A percentile compares a stretch with the other conserved stretches of the same genome.
These are phyloP conservation scores for Darksidea phi DNA, from an alignment of 495 filamentous ascomycete genomes.

Conservation along the genomic window DNA sequence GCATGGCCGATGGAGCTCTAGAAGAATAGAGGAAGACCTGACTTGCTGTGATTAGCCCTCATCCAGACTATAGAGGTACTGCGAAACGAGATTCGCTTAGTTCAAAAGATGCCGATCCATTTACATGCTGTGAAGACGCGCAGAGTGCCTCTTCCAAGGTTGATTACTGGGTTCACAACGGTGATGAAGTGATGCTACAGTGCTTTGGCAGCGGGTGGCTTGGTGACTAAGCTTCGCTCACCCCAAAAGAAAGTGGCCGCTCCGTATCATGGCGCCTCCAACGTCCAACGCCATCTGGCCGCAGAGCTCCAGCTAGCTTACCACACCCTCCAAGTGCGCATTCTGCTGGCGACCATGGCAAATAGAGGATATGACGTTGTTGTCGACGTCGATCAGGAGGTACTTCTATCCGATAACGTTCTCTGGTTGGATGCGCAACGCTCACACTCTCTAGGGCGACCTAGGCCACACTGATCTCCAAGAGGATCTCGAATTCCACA, in stretches of 20 bases:
- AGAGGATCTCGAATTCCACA: constrained; percentile 98
- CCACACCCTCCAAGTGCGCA: neutral
- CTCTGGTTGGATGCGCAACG: constrained; percentile 14
- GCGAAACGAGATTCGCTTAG: no score
- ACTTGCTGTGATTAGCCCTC: no score
- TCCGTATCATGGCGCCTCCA: constrained; percentile 14
- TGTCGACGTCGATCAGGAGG: constrained; percentile 93
- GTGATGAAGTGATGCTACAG: no score
- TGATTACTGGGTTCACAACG: no score
- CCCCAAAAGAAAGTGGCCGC: neutral
- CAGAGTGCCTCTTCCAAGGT: no score
- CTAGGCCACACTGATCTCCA: constrained; percentile 96
- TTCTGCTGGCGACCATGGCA: constrained; percentile 57
- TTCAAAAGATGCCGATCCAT: no score
- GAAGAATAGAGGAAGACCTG: neutral
- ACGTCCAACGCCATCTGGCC: constrained; percentile 16
- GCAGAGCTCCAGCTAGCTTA: constrained; percentile 23
- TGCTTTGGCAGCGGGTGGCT: neutral
- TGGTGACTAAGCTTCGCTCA: neutral
- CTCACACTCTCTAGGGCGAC: constrained; percentile 66
- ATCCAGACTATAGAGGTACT: no score
- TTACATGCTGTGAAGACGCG: no score
- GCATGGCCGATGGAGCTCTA: neutral
- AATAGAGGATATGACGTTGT: constrained; percentile 93
- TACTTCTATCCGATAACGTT: constrained; percentile 35